phyloP scores from a whole-genome alignment of 805 yeast species.

The Candida dajiaensis region DNA sequence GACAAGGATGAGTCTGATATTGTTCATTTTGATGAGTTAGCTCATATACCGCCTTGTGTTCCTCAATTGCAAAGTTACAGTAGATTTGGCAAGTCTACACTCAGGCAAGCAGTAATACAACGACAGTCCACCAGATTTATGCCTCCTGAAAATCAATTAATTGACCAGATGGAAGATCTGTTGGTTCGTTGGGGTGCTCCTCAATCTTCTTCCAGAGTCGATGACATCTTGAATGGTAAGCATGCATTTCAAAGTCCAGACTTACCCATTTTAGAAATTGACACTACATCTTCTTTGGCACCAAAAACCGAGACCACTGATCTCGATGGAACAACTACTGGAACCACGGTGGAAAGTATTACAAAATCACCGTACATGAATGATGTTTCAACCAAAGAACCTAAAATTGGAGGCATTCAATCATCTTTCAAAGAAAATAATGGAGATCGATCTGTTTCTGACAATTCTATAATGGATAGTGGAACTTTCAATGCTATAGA shows the following conservation, averaged over 20 bases:
- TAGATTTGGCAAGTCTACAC: constrained; percentile 15
- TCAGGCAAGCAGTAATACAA: constrained; percentile 24
- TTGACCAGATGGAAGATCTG: constrained; percentile 31
- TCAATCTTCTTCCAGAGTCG: constrained; percentile 21
- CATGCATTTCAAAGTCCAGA: constrained; percentile 28
- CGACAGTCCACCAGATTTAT: constrained; percentile 25
- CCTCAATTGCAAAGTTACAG: constrained; percentile 9
- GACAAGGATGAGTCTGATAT: neutral
- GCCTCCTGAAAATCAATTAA: constrained; percentile 22
- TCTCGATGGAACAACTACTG: constrained; percentile 4
- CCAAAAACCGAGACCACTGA: neutral
- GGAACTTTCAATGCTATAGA: constrained; percentile 5
- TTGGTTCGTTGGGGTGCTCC: constrained; percentile 32
- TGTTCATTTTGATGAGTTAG: constrained; percentile 6
- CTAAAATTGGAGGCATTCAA: neutral
- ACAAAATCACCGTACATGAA: constrained; percentile 8
- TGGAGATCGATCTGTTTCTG: neutral
- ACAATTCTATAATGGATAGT: neutral
- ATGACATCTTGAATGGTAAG: constrained; percentile 26
- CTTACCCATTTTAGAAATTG: constrained; percentile 12
- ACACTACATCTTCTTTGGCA: neutral
- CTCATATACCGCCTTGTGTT: constrained; percentile 17
- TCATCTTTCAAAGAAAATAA: neutral
- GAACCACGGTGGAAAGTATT: constrained; percentile 11
- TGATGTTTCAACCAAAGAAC: neutral